A percentile compares a stretch with the other conserved stretches of the same genome.
Conservation (phyloP, 306 rosid genomes). For the Acacia acuminata region DNA sequence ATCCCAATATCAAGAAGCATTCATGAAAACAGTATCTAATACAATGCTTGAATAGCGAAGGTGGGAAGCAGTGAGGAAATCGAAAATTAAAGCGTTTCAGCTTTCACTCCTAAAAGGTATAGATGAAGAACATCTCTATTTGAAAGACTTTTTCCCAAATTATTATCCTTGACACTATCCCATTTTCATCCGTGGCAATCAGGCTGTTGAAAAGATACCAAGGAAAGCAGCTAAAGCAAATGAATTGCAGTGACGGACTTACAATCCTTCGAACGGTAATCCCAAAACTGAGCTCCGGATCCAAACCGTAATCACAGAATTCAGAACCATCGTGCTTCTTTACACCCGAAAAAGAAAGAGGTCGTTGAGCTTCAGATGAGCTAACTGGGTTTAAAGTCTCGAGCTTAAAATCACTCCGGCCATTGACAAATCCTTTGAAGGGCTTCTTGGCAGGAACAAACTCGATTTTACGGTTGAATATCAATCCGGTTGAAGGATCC, state of each 20-base stretch:
- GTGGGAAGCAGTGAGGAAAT: too few relatives aligned
- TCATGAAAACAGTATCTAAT: background rate
- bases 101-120: background rate
- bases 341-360: slow-evolving; percentile 22
- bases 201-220: background rate
- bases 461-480: slow-evolving; percentile 48
- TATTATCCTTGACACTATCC: too few relatives aligned
- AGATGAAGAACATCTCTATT: background rate
- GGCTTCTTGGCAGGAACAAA: slow-evolving; percentile 59
- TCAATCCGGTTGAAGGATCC: slow-evolving; percentile 32
- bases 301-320: slow-evolving; percentile 64
- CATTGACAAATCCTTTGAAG: slow-evolving; percentile 55
- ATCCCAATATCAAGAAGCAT: background rate
- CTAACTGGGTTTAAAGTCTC: slow-evolving; percentile 79
- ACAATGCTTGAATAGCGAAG: too few relatives aligned
- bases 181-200: background rate
- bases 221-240: background rate
- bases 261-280: slow-evolving; percentile 83
- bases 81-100: too few relatives aligned
- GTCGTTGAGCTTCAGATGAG: slow-evolving; percentile 34
- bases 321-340: slow-evolving; percentile 67
- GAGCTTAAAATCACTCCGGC: slow-evolving; percentile 57
- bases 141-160: background rate
- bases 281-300: slow-evolving; percentile 87
- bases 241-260: slow-evolving; percentile 34